A percentile compares a stretch with the other conserved stretches of the same genome.
Conservation (phyloP, 2,329 filamentous ascomycete genomes). For the Didymella pomorum region DNA sequence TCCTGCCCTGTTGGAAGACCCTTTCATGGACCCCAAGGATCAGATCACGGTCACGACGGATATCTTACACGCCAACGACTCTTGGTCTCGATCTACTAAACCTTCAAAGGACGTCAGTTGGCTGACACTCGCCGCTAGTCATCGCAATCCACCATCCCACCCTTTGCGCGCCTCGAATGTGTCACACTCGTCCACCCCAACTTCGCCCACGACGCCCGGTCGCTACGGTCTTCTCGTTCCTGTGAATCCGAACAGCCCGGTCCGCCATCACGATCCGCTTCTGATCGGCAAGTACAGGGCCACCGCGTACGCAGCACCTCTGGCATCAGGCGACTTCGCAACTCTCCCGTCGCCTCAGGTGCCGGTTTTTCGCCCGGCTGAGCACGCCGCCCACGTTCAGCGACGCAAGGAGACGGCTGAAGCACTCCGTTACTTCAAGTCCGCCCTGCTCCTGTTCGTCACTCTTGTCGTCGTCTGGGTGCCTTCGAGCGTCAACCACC, state of each 20-base stretch:
- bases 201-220: background rate
- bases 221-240: background rate
- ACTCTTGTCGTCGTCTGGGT: conserved; percentile 78
- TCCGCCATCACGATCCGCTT: background rate
- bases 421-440: conserved; percentile 74
- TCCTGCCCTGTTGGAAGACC: conserved; percentile 2
- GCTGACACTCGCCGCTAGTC: background rate
- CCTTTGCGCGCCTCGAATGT: background rate
- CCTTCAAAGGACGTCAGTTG: background rate
- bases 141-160: background rate
- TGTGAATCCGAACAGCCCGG: background rate
- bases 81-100: conserved; percentile 39
- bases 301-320: conserved; percentile 22
- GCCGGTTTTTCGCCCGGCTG: background rate
- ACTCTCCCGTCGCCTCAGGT: background rate
- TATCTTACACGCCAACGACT: conserved; percentile 66
- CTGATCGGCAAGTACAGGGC: conserved; percentile 19
- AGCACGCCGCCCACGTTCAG: background rate
- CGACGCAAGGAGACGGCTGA: conserved; percentile 55
- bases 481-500: conserved; percentile 68
- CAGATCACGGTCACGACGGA: conserved; percentile 65
- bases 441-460: conserved; percentile 74
- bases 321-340: conserved; percentile 3
- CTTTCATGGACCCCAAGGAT: conserved; percentile 49
- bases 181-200: conserved; percentile 3